Base-by-base conservation (phyloP, 2,329 filamentous ascomycete genomes). In the Penicillium corylophilum region DNA sequence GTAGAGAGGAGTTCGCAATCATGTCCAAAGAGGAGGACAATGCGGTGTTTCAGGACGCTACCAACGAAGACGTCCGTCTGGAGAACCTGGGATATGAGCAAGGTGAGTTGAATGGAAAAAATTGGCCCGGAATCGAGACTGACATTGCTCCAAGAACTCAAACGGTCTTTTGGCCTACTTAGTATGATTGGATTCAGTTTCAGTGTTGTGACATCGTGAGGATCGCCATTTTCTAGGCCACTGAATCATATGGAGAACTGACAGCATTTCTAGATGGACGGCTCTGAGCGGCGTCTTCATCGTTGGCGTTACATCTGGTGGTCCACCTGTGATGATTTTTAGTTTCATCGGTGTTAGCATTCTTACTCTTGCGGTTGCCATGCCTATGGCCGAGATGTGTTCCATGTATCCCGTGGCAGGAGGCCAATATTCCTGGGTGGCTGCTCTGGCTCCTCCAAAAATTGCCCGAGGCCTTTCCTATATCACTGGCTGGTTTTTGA, bases 151-250 rank as follows among this genome's bases (percentile, higher is more conserved):
- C 22, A 52, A 80, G 80, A 84, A 64, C 74, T 84, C 57, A 82
- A 81, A 63, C 78, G 81, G 8, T 79, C 74, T 8, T 84, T 83
- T 57, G 73, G 78, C 9, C 64, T 82, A 5, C 57, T 83, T 24
- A 80, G 80, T 31, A 84, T 84, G 79, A 74, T 84, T 29, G 81
- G 79, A 1, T 84, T 84, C 67, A 78, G 75, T 41, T 84, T 84
- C 65, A 78, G 74, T 50, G 80, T 84, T 41, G 79, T 84, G 39
- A 83, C 81, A 28, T 79, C 73, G 73, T 75, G 57, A 54, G 67
- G 54, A n/a, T 22, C 4, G 9, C 22, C 16, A 8, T n/a, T n/a
- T 49, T 7, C 26, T 9, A 10, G 26, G 26, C 9, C 18, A 7
- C 12, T 26, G 23, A n/a, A 45, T 7, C n/a, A 31, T 6, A 10